These are phyloP conservation scores for sweet orange (Citrus sinensis) DNA, from an alignment of 345 rosid species.

Conservation along the genomic window DNA sequence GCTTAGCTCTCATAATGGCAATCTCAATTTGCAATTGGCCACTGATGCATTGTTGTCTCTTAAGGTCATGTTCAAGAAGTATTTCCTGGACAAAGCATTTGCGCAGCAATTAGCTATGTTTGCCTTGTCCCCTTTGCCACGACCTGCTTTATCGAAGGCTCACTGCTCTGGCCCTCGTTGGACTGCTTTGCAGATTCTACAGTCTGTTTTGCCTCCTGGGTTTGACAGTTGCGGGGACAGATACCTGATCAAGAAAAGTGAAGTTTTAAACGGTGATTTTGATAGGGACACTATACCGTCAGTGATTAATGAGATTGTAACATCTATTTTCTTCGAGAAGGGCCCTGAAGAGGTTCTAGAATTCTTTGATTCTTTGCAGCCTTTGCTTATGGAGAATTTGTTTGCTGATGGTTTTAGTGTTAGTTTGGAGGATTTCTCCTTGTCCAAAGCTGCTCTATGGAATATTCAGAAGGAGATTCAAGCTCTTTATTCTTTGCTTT, in stretches of 20 bases:
- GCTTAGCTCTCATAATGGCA: slow-evolving; percentile 88
- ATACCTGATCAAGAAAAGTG: slow-evolving; percentile 55
- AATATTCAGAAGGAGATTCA: slow-evolving; percentile 35
- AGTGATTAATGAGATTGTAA: slow-evolving; percentile 53
- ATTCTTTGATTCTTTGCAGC: slow-evolving; percentile 76
- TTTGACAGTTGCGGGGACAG: slow-evolving; percentile 59
- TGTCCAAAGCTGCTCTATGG: slow-evolving; percentile 39
- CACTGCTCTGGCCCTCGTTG: slow-evolving; percentile 39
- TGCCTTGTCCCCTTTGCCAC: slow-evolving; percentile 56
- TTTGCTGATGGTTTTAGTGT: slow-evolving; percentile 68
- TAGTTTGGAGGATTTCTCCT: slow-evolving; percentile 63
- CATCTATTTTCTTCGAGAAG: slow-evolving; percentile 64
- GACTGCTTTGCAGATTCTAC: slow-evolving; percentile 78
- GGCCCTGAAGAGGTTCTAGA: slow-evolving; percentile 66
- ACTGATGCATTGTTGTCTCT: slow-evolving; percentile 72
- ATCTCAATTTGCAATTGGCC: slow-evolving; percentile 71
- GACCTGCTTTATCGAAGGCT: slow-evolving; percentile 62
- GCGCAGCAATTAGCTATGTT: slow-evolving; percentile 81
- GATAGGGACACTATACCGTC: slow-evolving; percentile 45
- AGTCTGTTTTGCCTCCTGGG: slow-evolving; percentile 59
- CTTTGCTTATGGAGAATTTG: slow-evolving; percentile 75
- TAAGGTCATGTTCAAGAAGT: slow-evolving; percentile 52
- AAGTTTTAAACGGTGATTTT: slow-evolving; percentile 45
- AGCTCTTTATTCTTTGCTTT: slow-evolving; percentile 51
- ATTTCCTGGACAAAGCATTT: slow-evolving; percentile 44